These are phyloP conservation scores for Geotrichum ghanense DNA, from an alignment of 805 yeast genomes.

Conservation along the genomic window DNA sequence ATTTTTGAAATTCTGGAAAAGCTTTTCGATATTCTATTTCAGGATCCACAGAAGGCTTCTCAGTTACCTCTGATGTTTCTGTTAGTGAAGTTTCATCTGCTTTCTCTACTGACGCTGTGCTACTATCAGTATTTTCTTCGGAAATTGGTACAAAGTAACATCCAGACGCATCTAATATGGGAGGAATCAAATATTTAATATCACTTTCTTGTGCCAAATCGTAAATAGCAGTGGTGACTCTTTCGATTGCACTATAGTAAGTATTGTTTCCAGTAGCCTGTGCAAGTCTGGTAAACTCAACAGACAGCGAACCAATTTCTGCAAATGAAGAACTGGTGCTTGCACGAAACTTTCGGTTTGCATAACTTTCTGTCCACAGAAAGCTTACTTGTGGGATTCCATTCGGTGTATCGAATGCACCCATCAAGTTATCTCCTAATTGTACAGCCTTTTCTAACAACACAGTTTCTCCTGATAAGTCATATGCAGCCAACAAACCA, in stretches of 20 bases:
- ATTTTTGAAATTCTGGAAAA: neutral
- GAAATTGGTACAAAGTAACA: constrained; percentile 30
- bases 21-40: neutral
- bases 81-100: neutral
- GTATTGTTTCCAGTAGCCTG: constrained; percentile 37
- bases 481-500: constrained; percentile 42
- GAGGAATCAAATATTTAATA: constrained; percentile 35
- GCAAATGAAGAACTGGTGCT: constrained; percentile 28
- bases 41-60: too few species aligned
- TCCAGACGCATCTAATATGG: constrained; percentile 39
- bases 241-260: constrained; percentile 40
- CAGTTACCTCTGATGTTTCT: neutral
- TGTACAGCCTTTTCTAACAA: constrained; percentile 32
- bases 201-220: constrained; percentile 24
- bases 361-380: constrained; percentile 27
- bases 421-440: constrained; percentile 37
- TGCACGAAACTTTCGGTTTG: constrained; percentile 18
- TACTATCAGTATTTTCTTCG: too few species aligned
- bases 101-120: too few species aligned
- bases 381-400: constrained; percentile 39
- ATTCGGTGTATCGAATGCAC: constrained; percentile 50
- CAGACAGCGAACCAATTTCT: constrained; percentile 37
- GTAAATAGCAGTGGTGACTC: constrained; percentile 31
- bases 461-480: constrained; percentile 30
- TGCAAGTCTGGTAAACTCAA: constrained; percentile 43